These are phyloP conservation scores for Lactarius indigo DNA, from an alignment of 768 basidiomycete species.

Conservation along the genomic window DNA sequence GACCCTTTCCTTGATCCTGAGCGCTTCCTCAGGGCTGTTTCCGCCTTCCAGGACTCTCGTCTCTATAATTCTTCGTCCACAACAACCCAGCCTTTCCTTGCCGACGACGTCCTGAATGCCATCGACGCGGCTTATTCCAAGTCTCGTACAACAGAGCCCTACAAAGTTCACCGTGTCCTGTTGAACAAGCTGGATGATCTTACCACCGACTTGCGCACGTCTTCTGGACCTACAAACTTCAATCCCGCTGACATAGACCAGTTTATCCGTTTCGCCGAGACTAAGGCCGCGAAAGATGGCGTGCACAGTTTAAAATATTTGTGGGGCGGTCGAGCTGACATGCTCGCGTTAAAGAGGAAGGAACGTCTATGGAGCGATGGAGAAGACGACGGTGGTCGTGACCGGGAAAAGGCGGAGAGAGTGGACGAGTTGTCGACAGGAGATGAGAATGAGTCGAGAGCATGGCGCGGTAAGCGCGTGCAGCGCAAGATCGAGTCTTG, in stretches of 20 bases:
- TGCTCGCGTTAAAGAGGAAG: conserved; percentile 35
- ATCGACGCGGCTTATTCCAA: conserved; percentile 50
- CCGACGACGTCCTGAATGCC: conserved; percentile 44
- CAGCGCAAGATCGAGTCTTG: conserved; percentile 48
- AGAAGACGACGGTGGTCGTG: conserved; percentile 37
- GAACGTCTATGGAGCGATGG: conserved; percentile 36
- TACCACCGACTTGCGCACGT: conserved; percentile 37
- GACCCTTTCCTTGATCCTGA: conserved; percentile 77
- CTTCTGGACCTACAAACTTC: conserved; percentile 23
- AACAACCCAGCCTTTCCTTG: conserved; percentile 32
- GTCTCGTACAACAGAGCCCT: conserved; percentile 45
- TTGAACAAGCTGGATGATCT: conserved; percentile 58
- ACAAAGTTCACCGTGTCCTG: conserved; percentile 60
- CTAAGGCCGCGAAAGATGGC: conserved; percentile 34
- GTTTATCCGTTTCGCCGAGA: conserved; percentile 46
- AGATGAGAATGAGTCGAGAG: conserved; percentile 32
- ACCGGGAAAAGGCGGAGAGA: conserved; percentile 34
- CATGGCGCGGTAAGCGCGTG: conserved; percentile 36
- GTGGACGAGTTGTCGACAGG: conserved; percentile 28
- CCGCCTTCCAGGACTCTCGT: conserved; percentile 30
- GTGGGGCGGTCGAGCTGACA: conserved; percentile 35
- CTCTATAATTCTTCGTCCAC: conserved; percentile 5
- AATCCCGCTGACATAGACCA: conserved; percentile 45
- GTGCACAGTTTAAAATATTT: conserved; percentile 33
- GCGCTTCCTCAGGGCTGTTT: conserved; percentile 50